phyloP scores from a whole-genome alignment of 1,284 basidiomycete genomes.

The Termitomyces sp. region DNA sequence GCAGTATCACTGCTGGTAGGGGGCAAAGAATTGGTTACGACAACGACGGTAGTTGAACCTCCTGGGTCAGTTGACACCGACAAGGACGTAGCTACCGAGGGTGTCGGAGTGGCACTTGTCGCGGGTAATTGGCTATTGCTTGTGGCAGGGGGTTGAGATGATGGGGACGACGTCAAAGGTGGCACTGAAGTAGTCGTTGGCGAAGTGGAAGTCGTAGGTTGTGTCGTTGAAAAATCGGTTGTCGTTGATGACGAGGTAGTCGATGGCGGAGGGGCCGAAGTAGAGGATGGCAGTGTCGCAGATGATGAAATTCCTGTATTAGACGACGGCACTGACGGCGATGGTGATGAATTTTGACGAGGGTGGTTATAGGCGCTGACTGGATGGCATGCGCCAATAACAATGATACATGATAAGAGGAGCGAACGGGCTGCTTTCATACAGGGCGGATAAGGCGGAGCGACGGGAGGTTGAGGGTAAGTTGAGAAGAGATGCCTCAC shows the following conservation, averaged over 20 bases:
- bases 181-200: constrained; percentile 15
- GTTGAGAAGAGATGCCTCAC: constrained; percentile 4
- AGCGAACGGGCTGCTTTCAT: constrained; percentile 23
- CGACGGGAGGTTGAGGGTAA: neutral
- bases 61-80: constrained; percentile 16
- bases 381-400: constrained; percentile 19
- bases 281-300: constrained; percentile 8
- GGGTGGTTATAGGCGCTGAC: constrained; percentile 18
- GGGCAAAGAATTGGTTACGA: constrained; percentile 14
- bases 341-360: constrained; percentile 6
- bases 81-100: constrained; percentile 2
- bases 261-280: constrained; percentile 6
- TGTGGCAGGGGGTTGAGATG: constrained; percentile 3
- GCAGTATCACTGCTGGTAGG: constrained; percentile 11
- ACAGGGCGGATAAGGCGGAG: neutral
- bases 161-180: neutral
- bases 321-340: neutral
- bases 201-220: constrained; percentile 4
- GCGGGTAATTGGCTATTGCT: constrained; percentile 7
- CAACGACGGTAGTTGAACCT: constrained; percentile 18
- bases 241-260: constrained; percentile 4
- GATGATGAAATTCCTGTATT: constrained; percentile 7
- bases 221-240: constrained; percentile 10
- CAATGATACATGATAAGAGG: constrained; percentile 24
- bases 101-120: constrained; percentile 8